Conservation (phyloP, 2,329 filamentous ascomycete species). For the Fusarium haematococcum region DNA sequence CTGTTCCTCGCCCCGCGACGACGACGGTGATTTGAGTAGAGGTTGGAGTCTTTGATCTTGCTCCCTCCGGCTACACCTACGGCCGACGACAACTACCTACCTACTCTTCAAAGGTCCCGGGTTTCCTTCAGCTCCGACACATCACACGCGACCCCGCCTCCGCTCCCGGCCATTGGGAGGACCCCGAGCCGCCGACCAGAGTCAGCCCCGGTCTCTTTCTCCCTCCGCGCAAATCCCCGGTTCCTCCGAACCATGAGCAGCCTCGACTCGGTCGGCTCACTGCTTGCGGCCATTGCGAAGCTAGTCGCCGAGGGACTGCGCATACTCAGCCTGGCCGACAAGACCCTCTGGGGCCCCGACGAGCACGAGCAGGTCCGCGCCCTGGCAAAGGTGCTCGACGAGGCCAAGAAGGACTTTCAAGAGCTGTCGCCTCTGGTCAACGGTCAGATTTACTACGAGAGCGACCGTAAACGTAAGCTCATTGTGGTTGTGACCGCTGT, state of each 20-base stretch:
- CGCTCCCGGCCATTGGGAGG: background rate
- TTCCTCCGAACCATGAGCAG: conserved; percentile 50
- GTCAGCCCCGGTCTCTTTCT: background rate
- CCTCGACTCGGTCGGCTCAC: conserved; percentile 66
- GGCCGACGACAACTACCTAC: background rate
- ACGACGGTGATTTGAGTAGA: conserved; percentile 39
- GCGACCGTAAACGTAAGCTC: conserved; percentile 64
- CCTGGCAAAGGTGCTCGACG: conserved; percentile 67
- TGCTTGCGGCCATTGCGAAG: conserved; percentile 69
- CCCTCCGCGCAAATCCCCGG: conserved; percentile 3
- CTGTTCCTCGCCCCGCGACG: conserved; percentile 45
- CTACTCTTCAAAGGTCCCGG: background rate
- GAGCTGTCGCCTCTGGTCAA: conserved; percentile 66
- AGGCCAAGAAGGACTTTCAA: conserved; percentile 71
- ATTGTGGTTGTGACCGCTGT: background rate
- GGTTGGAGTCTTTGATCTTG: background rate
- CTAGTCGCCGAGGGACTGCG: conserved; percentile 65
- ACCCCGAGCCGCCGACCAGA: conserved; percentile 20
- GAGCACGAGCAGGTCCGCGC: conserved; percentile 70
- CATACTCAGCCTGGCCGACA: conserved; percentile 67
- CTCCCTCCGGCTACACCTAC: conserved; percentile 1
- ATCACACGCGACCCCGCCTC: conserved; percentile 30
- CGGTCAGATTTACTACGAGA: conserved; percentile 68
- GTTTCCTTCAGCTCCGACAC: conserved; percentile 22
- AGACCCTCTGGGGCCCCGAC: conserved; percentile 68